phyloP scores from a whole-genome alignment of 108 stramenopile genomes.

The Cylindrotheca closterium region DNA sequence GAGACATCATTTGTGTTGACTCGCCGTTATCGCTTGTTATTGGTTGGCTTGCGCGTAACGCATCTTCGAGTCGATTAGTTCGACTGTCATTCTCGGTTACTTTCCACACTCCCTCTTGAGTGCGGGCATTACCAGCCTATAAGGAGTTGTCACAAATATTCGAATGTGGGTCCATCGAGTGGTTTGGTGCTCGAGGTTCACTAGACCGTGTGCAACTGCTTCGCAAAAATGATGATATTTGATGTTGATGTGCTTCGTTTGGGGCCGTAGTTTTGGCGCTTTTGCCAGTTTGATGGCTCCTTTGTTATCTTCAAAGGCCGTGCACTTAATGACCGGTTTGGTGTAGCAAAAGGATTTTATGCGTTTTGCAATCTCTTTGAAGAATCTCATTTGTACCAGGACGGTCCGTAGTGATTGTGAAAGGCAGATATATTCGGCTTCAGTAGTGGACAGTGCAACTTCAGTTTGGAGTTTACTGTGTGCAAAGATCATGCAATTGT shows the following conservation, averaged over 20 bases:
- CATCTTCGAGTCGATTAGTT: too few relatives aligned
- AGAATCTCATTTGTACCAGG: constrained; percentile 27
- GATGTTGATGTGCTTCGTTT: constrained; percentile 39
- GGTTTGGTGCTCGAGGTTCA: too few relatives aligned
- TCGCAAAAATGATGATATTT: too few relatives aligned
- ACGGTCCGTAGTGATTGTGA: constrained; percentile 27
- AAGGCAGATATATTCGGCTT: too few relatives aligned
- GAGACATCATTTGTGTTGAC: too few relatives aligned
- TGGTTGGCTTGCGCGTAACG: too few relatives aligned
- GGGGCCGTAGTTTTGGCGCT: constrained; percentile 18
- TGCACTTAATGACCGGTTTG: constrained; percentile 14
- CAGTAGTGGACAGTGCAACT: constrained; percentile 21
- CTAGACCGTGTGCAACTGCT: constrained; percentile 19
- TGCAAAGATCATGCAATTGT: constrained; percentile 29
- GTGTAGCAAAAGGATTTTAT: background rate
- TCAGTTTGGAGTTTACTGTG: constrained; percentile 22
- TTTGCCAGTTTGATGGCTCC: constrained; percentile 27
- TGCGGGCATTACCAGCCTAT: too few relatives aligned
- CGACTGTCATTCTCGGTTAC: too few relatives aligned
- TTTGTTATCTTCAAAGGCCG: constrained; percentile 33
- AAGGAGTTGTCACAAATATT: too few relatives aligned
- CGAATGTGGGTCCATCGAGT: too few relatives aligned
- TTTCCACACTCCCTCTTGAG: too few relatives aligned
- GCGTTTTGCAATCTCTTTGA: constrained; percentile 19
- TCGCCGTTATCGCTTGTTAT: too few relatives aligned